These are phyloP conservation scores for Candida broadrunensis DNA, from an alignment of 805 yeast genomes.

Conservation along the genomic window DNA sequence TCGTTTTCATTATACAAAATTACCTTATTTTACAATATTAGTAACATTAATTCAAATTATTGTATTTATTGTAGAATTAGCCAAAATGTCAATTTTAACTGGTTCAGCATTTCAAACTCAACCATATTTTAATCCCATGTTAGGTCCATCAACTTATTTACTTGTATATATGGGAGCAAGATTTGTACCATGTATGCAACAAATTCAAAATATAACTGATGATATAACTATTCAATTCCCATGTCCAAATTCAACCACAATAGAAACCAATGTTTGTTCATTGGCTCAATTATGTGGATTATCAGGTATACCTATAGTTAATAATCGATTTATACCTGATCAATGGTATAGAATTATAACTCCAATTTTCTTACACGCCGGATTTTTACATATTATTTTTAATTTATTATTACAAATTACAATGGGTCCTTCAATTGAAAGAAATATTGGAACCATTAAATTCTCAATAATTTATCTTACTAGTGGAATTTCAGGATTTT, in stretches of 20 bases:
- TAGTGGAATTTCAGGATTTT: constrained; percentile 64
- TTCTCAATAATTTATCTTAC: constrained; percentile 54
- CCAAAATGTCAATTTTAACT: constrained; percentile 53
- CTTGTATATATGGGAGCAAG: constrained; percentile 70
- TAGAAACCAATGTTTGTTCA: constrained; percentile 53
- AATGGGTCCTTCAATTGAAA: constrained; percentile 61
- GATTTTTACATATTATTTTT: constrained; percentile 64
- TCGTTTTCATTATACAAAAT: constrained; percentile 32
- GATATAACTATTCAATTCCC: constrained; percentile 49
- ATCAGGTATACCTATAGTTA: constrained; percentile 39
- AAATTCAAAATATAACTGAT: constrained; percentile 48
- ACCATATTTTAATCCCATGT: constrained; percentile 76
- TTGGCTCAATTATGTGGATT: constrained; percentile 61
- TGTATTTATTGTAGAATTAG: constrained; percentile 63
- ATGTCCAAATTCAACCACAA: constrained; percentile 63
- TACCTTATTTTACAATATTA: constrained; percentile 40
- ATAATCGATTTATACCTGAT: constrained; percentile 41
- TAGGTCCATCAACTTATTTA: constrained; percentile 69
- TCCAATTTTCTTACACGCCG: constrained; percentile 76
- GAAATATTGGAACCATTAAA: constrained; percentile 51
- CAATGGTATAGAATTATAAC: constrained; percentile 70
- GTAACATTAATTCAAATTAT: constrained; percentile 46
- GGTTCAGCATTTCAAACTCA: constrained; percentile 65
- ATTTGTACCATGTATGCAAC: constrained; percentile 68
- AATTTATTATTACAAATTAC: constrained; percentile 58